phyloP scores from a whole-genome alignment of 176 grass and related monocot species.

The maize (Zea mays) region Zm-B73-REFERENCE-NAM-5.0 NC_050102.1:1107001-1107500 shows the following conservation, averaged over 20 bases:
- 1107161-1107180: constrained; percentile 59
- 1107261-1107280: not conserved
- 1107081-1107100: constrained; percentile 35
- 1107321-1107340: not conserved
- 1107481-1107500: too few species aligned
- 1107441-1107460: not conserved
- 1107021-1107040: constrained; percentile 42
- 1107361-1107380: not conserved
- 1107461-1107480: not conserved
- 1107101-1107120: not conserved
- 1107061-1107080: constrained; percentile 65
- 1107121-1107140: constrained; percentile 57
- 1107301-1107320: not conserved
- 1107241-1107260: not conserved
- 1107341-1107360: not conserved
- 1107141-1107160: constrained; percentile 74
- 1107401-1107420: not conserved
- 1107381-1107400: not conserved
- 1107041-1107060: constrained; percentile 73
- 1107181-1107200: constrained; percentile 61
- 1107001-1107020: constrained; percentile 62
- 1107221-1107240: not conserved
- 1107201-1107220: constrained; percentile 48
- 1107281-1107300: not conserved
- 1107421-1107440: not conserved